phyloP scores from a whole-genome alignment of 2,329 filamentous ascomycete species.

The Paraphoma sp. region DNA sequence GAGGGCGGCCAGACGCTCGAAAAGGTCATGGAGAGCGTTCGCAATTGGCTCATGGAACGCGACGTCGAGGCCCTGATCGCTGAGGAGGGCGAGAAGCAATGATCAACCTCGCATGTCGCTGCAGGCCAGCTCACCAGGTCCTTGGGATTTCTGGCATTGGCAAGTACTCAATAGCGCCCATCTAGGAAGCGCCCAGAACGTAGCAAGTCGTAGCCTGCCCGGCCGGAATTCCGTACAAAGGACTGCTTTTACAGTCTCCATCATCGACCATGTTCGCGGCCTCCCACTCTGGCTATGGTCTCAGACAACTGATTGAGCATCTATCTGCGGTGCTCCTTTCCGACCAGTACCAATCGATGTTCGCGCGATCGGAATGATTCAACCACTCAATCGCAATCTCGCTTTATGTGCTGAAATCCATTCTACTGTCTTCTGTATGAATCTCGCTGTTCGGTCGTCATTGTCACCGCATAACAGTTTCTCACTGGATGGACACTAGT shows the following conservation, averaged over 20 bases:
- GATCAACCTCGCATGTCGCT: constrained; percentile 4
- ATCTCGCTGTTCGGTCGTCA: no score
- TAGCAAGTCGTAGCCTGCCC: not conserved
- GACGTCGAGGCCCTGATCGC: constrained; percentile 75
- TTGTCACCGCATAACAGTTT: not conserved
- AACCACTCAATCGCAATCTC: no score
- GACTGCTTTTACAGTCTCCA: no score
- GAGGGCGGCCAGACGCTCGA: constrained; percentile 76
- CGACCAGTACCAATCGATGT: no score
- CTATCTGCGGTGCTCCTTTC: no score
- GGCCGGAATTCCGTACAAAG: no score
- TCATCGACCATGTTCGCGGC: no score
- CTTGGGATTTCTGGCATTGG: not conserved
- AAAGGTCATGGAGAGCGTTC: constrained; percentile 78
- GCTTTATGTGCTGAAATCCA: no score
- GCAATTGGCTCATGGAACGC: constrained; percentile 74
- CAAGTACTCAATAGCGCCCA: not conserved
- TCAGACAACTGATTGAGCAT: no score
- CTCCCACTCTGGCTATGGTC: no score
- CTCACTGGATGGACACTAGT: not conserved
- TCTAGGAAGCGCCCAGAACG: not conserved
- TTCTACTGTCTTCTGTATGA: no score
- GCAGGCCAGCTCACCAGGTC: not conserved
- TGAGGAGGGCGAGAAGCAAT: constrained; percentile 38
- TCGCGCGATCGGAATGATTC: no score